phyloP scores from a whole-genome alignment of 2,329 filamentous ascomycete genomes.

The Aureobasidium leucospermi region DNA sequence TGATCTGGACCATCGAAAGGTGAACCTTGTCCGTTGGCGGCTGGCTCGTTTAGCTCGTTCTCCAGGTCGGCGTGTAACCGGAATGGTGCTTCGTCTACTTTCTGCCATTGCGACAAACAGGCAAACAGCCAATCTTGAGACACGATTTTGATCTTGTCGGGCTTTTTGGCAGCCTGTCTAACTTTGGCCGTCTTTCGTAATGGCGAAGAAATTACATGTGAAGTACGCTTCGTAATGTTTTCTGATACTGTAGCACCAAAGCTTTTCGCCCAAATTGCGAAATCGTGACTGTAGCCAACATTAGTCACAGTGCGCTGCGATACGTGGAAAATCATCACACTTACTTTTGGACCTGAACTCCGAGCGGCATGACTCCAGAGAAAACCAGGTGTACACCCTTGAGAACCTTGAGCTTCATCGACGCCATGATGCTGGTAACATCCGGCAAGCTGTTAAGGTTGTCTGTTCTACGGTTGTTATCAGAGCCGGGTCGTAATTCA shows the following conservation, averaged over 20 bases:
- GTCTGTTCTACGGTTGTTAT: slow-evolving; percentile 41
- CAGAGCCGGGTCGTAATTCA: slow-evolving; percentile 45
- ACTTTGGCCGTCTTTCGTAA: slow-evolving; percentile 81
- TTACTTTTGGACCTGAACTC: slow-evolving; percentile 62
- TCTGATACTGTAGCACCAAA: slow-evolving; percentile 69
- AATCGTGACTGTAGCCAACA: slow-evolving; percentile 55
- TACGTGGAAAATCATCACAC: slow-evolving; percentile 16
- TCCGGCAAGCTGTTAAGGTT: slow-evolving; percentile 65
- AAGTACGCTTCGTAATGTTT: slow-evolving; percentile 48
- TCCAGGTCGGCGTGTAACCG: slow-evolving; percentile 53
- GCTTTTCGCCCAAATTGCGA: slow-evolving; percentile 75
- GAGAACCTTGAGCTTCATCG: slow-evolving; percentile 71
- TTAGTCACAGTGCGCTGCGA: slow-evolving; percentile 21
- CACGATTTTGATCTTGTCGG: slow-evolving; percentile 75
- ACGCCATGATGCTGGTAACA: slow-evolving; percentile 74
- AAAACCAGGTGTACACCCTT: slow-evolving; percentile 73
- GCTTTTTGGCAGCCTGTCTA: slow-evolving; percentile 70
- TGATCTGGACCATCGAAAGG: slow-evolving; percentile 32
- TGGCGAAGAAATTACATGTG: slow-evolving; percentile 66
- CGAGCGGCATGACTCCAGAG: slow-evolving; percentile 81
- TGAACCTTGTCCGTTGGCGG: slow-evolving; percentile 40
- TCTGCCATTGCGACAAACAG: slow-evolving; percentile 76
- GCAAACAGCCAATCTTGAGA: slow-evolving; percentile 83
- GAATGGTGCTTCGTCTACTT: slow-evolving; percentile 70
- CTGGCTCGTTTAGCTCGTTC: slow-evolving; percentile 44